These are phyloP conservation scores for Gypsophila paniculata DNA, from an alignment of 179 eudicot species.

Conservation along the genomic window DNA sequence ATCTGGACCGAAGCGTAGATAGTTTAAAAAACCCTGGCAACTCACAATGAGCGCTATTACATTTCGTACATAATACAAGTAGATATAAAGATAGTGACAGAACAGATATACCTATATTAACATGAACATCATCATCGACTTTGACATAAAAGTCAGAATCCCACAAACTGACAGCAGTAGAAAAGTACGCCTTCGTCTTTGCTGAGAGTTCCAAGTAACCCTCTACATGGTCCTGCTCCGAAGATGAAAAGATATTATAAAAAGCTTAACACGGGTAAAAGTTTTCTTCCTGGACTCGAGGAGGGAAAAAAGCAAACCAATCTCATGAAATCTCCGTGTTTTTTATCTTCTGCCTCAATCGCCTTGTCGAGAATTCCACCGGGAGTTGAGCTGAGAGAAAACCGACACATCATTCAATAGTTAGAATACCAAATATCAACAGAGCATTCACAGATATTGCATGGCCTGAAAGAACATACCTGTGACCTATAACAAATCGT, in stretches of 20 bases:
- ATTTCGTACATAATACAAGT: background rate
- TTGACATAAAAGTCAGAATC: slow-evolving; percentile 87
- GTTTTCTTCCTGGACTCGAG: background rate
- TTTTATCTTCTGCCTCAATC: slow-evolving; percentile 77
- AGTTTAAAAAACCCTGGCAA: too few relatives aligned
- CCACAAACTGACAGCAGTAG: slow-evolving; percentile 71
- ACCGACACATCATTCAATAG: background rate
- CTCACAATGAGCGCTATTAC: background rate
- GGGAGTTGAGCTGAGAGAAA: slow-evolving; percentile 56
- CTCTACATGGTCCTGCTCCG: slow-evolving; percentile 79
- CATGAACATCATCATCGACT: slow-evolving; percentile 91
- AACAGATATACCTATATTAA: slow-evolving; percentile 56
- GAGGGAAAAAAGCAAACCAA: slow-evolving; percentile 45
- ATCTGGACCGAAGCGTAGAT: background rate
- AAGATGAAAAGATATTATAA: background rate
- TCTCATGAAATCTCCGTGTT: slow-evolving; percentile 90
- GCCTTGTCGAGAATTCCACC: slow-evolving; percentile 94
- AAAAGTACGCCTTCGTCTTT: slow-evolving; percentile 73
- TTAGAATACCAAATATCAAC: background rate
- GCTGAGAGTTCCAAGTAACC: slow-evolving; percentile 85
- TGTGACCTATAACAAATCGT: slow-evolving; percentile 93
- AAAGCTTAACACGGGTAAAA: background rate
- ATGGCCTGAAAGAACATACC: slow-evolving; percentile 32
- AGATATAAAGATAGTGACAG: background rate
- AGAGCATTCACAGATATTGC: background rate